Evolutionary conservation across 2,329 filamentous ascomycete genomes (phyloP), one percentile per base, ranked within the genome.

Genomic region (Tolypocladium album): DNA sequence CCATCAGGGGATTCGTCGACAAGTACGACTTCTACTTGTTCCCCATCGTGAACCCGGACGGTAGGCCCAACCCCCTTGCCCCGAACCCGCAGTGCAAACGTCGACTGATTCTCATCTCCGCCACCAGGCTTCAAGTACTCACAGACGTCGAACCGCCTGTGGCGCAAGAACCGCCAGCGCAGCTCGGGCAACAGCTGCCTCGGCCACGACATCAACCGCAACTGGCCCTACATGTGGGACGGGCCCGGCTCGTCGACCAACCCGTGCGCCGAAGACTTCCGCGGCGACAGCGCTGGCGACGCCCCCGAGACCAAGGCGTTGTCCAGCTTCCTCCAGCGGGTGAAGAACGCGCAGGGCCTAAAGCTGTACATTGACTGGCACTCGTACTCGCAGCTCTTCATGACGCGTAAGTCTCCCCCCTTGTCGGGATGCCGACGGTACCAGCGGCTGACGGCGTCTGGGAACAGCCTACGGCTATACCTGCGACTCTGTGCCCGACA

Each of bases 1-100:
- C 72, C 4, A 68, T 79, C 45, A 75, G 70, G 45, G 67, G 70
- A 1, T 77, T 82, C 58, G 76, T 88, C 31, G 78, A 87, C 70
- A 82, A 77, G 59, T 87, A 85, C 67, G 87, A 89, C 71, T 86
- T 86, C 64, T 87, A 86, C 69, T 79, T 88, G 64, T 78, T 87
- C 62, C 84, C 84, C 3, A 72, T 86, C 31, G 82, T 84, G 20
- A 87, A 87, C 67, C 82, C 83, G 0, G 84, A 86, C 59, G 82
- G 79, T 80, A 67, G 66, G 73, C 42, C 5, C 20, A 62, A 3
- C 27, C 27, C 27, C 27, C 5, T 31, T 31, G 27, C 27, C 27
- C 3, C 27, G 27, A 31, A 5, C 5, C 27, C 27, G 3, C 27
- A 5, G 27, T 31, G 27, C 27, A 31, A 22, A 20, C 22, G 31